Base-by-base conservation (phyloP, 148 eudicot genomes). In the Agrostemma githago region DNA sequence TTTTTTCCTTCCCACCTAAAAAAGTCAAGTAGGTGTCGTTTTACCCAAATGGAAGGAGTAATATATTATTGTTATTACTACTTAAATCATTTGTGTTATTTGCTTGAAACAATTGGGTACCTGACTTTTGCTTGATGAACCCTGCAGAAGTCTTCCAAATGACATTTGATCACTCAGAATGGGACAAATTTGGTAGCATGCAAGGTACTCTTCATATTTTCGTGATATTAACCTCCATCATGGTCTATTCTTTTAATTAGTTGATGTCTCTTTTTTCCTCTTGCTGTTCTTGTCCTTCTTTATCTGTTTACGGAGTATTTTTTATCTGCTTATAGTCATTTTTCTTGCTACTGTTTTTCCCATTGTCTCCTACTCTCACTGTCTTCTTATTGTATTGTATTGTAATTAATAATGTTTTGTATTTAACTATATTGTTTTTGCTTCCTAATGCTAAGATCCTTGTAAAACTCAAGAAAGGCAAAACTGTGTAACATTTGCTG, bases 111-210 rank as follows among this genome's bases (percentile, higher is more conserved):
- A 15, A 68, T 39, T 60, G 43, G 68, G 20, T 68, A 54, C 34
- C 58, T 80, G 51, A 68, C 65, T 41, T 39, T 41, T 63, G 66
- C 62, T 68, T 78, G 64, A 48, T 63, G 72, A 68, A 44, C 34
- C 76, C 48, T 79, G 84, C 90, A 94, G 98, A 91, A 83, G 87
- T 80, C 16, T 83, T 94, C 82, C 88, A 77, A 44, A 81, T 84
- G 80, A 82, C 81, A 10, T 87, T 86, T 84, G 88, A 79, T 77
- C 79, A 78, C 78, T 82, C 79, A 39, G 93, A 86, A 62, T 87
- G 86, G 88, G 86, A 88, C 73, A 85, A 69, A 83, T 83, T 82
- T 79, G 86, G 79, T 74, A 75, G 76, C 70, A 68, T 59, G 61
- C 90, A 87, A 89, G 98, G 98, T 94, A 86, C 64, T 21, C 3